Conservation (phyloP, 139 green algal genomes). For the Tetraselmis striata region DNA sequence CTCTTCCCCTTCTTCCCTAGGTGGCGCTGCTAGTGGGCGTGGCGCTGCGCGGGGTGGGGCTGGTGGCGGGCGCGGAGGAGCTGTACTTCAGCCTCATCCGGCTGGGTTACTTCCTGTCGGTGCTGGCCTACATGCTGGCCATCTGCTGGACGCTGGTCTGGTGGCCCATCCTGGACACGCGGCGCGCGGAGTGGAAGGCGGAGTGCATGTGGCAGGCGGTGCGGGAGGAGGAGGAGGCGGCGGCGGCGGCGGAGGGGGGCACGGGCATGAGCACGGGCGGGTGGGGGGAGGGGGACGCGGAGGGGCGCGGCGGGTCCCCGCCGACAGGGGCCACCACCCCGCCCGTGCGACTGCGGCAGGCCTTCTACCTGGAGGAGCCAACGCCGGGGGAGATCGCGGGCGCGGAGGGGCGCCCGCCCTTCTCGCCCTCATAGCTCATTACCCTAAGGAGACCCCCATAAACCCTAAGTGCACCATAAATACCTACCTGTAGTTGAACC, state of each 20-base stretch:
- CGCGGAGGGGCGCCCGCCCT: neutral
- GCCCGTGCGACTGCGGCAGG: neutral
- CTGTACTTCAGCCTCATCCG: neutral
- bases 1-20: no score
- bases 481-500: no score
- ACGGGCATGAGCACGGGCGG: neutral
- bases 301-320: no score
- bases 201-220: neutral
- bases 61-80: neutral
- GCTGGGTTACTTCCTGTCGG: neutral
- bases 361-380: neutral
- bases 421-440: no score
- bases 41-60: neutral
- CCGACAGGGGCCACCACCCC: no score
- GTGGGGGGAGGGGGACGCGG: no score
- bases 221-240: neutral
- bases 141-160: neutral
- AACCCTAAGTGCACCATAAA: no score
- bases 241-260: neutral
- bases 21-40: neutral
- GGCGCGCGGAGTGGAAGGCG: neutral
- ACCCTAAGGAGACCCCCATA: no score
- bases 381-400: neutral
- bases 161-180: neutral
- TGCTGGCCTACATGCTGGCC: neutral